These are phyloP conservation scores for Penicillium sp. DNA, from an alignment of 2,329 filamentous ascomycete species.

Conservation along the genomic window DNA sequence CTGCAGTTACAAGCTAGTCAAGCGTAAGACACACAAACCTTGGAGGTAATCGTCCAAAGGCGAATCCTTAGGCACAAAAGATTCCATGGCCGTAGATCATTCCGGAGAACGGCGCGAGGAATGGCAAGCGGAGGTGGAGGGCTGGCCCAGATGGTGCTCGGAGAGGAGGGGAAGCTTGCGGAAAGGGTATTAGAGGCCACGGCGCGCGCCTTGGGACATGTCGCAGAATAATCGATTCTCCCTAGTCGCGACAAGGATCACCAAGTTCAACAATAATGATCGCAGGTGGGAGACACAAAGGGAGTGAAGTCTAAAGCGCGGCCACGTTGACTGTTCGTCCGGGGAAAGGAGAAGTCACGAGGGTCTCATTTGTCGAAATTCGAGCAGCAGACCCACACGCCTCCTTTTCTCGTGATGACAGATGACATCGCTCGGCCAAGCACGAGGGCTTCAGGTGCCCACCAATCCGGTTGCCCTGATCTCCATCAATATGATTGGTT, in stretches of 20 bases:
- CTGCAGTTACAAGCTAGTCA: neutral
- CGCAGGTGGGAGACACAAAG: constrained; percentile 1
- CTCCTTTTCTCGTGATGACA: constrained; percentile 22
- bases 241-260: constrained; percentile 5
- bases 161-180: constrained; percentile 90
- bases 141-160: constrained; percentile 18
- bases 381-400: constrained; percentile 22
- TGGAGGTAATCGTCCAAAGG: constrained; percentile 87
- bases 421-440: neutral
- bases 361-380: constrained; percentile 29
- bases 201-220: constrained; percentile 63
- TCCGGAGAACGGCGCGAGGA: constrained; percentile 22
- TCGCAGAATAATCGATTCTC: constrained; percentile 13
- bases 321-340: constrained; percentile 25
- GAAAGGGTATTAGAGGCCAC: constrained; percentile 83
- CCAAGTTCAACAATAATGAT: neutral
- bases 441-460: neutral
- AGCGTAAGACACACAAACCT: constrained; percentile 58
- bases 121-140: constrained; percentile 21
- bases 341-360: constrained; percentile 34
- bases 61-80: constrained; percentile 81
- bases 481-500: neutral
- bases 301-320: constrained; percentile 5
- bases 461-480: neutral
- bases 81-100: constrained; percentile 68